phyloP scores from a whole-genome alignment of 1,284 basidiomycete genomes.

The Megacollybia platyphylla region DNA sequence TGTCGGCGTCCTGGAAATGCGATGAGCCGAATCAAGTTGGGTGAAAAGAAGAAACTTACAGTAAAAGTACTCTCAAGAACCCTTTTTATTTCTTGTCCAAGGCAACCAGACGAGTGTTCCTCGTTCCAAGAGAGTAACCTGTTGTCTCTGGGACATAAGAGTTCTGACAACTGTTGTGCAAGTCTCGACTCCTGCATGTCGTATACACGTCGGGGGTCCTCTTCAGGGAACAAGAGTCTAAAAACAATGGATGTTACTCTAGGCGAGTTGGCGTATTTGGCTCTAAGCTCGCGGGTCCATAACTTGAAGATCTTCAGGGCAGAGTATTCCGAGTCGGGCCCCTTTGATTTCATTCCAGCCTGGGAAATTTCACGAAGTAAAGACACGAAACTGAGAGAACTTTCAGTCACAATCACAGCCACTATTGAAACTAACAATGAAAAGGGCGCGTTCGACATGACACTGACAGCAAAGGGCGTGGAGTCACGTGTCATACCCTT shows the following conservation, averaged over 20 bases:
- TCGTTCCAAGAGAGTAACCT: slow-evolving; percentile 38
- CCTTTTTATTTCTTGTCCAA: slow-evolving; percentile 34
- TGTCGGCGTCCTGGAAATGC: neutral
- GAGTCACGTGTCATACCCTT: no score
- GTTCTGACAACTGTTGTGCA: slow-evolving; percentile 27
- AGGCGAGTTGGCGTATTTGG: slow-evolving; percentile 29
- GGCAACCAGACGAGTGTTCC: slow-evolving; percentile 42
- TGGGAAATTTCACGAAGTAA: slow-evolving; percentile 29
- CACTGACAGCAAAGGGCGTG: no score
- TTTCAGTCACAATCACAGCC: no score
- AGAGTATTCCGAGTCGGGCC: slow-evolving; percentile 14
- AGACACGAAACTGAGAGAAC: slow-evolving; percentile 25
- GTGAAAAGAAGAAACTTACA: neutral
- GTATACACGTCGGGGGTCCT: slow-evolving; percentile 60
- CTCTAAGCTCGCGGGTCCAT: slow-evolving; percentile 34
- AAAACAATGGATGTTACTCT: slow-evolving; percentile 45
- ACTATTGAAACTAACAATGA: no score
- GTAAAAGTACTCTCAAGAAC: neutral
- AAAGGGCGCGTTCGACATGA: no score
- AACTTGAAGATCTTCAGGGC: slow-evolving; percentile 25
- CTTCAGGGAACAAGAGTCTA: slow-evolving; percentile 71
- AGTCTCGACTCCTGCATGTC: slow-evolving; percentile 63
- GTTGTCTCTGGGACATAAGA: slow-evolving; percentile 33
- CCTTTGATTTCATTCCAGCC: slow-evolving; percentile 12
- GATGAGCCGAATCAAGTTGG: neutral